phyloP scores from a whole-genome alignment of 371 early-diverging fungal genomes.

The Umbelopsis sp. region DNA sequence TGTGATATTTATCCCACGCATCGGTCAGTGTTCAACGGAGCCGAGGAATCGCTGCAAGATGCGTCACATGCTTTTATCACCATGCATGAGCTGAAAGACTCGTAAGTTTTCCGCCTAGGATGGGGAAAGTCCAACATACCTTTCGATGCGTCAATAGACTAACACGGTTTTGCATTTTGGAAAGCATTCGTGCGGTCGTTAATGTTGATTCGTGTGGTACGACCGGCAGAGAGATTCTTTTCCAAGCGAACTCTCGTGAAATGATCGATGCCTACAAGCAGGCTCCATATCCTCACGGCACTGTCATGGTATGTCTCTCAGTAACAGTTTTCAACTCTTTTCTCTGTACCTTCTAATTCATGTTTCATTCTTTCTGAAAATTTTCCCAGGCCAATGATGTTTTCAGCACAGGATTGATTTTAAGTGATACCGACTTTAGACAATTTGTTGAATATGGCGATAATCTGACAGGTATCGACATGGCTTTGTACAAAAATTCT shows the following conservation, averaged over 20 bases:
- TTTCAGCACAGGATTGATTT: constrained; percentile 73
- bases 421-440: constrained; percentile 79
- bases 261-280: constrained; percentile 75
- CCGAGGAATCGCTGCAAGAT: constrained; percentile 80
- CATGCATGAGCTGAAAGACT: constrained; percentile 61
- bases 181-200: constrained; percentile 64
- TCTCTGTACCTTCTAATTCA: background rate
- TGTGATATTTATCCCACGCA: background rate
- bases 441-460: constrained; percentile 73
- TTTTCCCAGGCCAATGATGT: constrained; percentile 66
- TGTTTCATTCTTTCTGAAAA: background rate
- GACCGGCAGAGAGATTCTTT: constrained; percentile 72
- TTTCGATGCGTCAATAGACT: background rate
- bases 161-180: background rate
- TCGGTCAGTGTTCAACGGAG: constrained; percentile 75
- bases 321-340: background rate
- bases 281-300: constrained; percentile 76
- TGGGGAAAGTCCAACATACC: background rate
- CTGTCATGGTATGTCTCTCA: constrained; percentile 55
- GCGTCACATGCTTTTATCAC: constrained; percentile 78
- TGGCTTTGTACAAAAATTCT: constrained; percentile 75
- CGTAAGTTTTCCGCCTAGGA: constrained; percentile 31
- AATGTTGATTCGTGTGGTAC: constrained; percentile 80
- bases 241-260: constrained; percentile 74
- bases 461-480: constrained; percentile 68